Percentiles rank a stretch among this genome's conserved stretches.
These are phyloP conservation scores for Calocybe cyanea DNA, from an alignment of 768 basidiomycete genomes.

Conservation along the genomic window DNA sequence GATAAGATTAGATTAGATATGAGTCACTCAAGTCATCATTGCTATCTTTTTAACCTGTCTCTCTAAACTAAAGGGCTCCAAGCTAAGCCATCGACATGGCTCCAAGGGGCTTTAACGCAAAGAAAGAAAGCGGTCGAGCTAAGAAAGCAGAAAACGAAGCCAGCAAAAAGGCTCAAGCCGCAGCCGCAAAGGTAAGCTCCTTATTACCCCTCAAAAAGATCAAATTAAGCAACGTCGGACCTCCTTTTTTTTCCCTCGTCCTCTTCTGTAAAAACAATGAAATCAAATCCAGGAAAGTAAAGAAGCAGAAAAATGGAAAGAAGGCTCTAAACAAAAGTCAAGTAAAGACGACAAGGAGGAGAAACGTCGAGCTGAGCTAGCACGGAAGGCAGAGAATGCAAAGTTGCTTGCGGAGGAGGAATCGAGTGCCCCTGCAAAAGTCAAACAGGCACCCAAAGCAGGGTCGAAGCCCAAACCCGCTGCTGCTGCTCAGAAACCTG, in stretches of 20 bases:
- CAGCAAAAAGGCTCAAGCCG: conserved; percentile 66
- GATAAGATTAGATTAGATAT: conserved; percentile 17
- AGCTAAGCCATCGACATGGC: conserved; percentile 52
- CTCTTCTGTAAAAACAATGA: too few relatives aligned
- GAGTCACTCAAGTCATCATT: conserved; percentile 3
- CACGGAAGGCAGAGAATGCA: conserved; percentile 84
- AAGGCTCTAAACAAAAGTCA: conserved; percentile 58
- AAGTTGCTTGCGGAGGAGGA: conserved; percentile 89
- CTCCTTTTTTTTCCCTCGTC: too few relatives aligned
- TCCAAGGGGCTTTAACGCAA: conserved; percentile 84
- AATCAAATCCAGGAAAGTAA: conserved; percentile 77
- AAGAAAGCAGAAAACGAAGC: conserved; percentile 91
- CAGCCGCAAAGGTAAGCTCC: conserved; percentile 51
- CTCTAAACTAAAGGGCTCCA: conserved; percentile 1
- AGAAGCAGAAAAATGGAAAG: conserved; percentile 66
- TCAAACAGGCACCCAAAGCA: conserved; percentile 63
- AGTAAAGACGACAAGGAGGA: conserved; percentile 71
- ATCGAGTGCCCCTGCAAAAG: conserved; percentile 50
- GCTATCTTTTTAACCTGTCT: conserved; percentile 1
- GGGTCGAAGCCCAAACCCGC: conserved; percentile 41
- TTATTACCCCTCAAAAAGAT: neutral
- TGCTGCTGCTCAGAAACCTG: conserved; percentile 53
- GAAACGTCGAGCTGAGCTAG: conserved; percentile 75
- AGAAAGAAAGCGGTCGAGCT: conserved; percentile 87
- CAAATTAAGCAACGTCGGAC: neutral